These are phyloP conservation scores for Nicotiana knightiana DNA, from an alignment of 257 asterid species.

Conservation along the genomic window DNA sequence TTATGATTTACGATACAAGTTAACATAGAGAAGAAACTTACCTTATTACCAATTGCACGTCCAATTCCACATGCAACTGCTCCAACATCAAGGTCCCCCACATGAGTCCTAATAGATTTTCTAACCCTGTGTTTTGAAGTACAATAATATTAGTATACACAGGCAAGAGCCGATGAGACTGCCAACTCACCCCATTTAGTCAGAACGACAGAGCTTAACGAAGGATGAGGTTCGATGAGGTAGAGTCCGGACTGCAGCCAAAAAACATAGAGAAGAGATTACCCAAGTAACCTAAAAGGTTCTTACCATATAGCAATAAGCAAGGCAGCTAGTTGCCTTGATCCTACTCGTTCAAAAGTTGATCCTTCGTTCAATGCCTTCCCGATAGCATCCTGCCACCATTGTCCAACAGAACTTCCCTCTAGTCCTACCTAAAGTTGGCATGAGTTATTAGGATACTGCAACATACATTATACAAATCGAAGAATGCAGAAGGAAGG, in stretches of 20 bases:
- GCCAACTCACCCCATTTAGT: background rate
- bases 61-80: constrained; percentile 98
- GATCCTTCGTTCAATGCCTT: constrained; percentile 77
- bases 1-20: background rate
- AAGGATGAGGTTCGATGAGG: background rate
- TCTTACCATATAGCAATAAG: constrained; percentile 82
- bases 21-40: constrained; percentile 14
- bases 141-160: background rate
- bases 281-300: background rate
- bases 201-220: background rate
- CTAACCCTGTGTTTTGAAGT: constrained; percentile 55
- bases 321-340: constrained; percentile 89
- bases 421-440: constrained; percentile 93
- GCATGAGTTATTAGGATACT: constrained; percentile 11
- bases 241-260: background rate
- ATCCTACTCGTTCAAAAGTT: constrained; percentile 82
- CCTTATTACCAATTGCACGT: constrained; percentile 98
- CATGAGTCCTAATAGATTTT: constrained; percentile 59
- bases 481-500: background rate
- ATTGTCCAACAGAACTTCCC: constrained; percentile 93
- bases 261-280: background rate
- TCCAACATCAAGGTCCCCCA: constrained; percentile 81
- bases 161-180: background rate
- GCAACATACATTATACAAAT: background rate
- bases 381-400: constrained; percentile 98